Evolutionary conservation across 108 stramenopile species (phyloP).

Genomic region (Cyclotella baltica): DNA sequence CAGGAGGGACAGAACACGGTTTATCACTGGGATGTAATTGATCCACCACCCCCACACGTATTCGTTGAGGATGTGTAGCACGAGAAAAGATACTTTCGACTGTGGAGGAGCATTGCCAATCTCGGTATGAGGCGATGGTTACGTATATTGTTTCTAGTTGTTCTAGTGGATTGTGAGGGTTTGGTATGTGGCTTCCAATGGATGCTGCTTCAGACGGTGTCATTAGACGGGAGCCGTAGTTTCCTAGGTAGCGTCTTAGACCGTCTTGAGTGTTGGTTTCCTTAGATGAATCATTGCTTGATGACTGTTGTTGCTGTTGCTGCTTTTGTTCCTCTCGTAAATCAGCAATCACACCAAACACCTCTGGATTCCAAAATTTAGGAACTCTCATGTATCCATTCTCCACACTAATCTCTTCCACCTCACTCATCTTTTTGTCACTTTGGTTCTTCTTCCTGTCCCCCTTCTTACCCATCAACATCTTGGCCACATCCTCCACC

Average conservation of each 20-base stretch:
- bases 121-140: constrained; percentile 82
- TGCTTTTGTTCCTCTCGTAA: constrained; percentile 29
- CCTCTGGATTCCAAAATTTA: constrained; percentile 54
- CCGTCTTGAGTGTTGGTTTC: constrained; percentile 20
- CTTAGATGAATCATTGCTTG: not conserved
- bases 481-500: constrained; percentile 15
- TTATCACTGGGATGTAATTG: constrained; percentile 59
- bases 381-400: constrained; percentile 51
- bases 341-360: constrained; percentile 40
- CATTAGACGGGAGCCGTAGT: constrained; percentile 73
- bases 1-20: constrained; percentile 57
- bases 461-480: constrained; percentile 12
- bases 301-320: too few species aligned
- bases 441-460: constrained; percentile 8
- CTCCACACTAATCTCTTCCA: not conserved
- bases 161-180: constrained; percentile 28
- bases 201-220: constrained; percentile 65
- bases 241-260: constrained; percentile 76
- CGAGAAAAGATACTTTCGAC: constrained; percentile 78
- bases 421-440: not conserved
- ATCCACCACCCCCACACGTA: constrained; percentile 83
- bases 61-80: constrained; percentile 79
- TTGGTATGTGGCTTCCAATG: constrained; percentile 62
- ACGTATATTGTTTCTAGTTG: constrained; percentile 66
- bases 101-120: constrained; percentile 80